Evolutionary conservation across 805 yeast genomes (phyloP).

Genomic region (Debaryomyces hansenii): DNA sequence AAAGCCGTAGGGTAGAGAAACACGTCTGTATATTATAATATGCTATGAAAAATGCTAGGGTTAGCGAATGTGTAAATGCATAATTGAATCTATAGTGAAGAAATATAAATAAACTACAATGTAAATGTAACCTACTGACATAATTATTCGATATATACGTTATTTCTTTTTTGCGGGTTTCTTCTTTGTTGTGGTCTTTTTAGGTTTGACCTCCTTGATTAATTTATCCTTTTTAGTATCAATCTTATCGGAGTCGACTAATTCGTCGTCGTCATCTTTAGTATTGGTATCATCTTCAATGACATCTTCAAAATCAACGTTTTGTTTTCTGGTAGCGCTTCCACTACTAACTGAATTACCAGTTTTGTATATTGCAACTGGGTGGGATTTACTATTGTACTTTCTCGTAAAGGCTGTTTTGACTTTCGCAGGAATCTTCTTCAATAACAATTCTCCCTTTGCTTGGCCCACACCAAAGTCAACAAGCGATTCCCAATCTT

Average conservation of each 20-base stretch:
- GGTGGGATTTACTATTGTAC: constrained; percentile 77
- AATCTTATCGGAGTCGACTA: constrained; percentile 42
- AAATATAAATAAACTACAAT: too few relatives aligned
- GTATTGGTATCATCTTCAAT: constrained; percentile 55
- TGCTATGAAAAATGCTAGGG: too few relatives aligned
- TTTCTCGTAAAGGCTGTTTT: constrained; percentile 85
- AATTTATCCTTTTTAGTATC: constrained; percentile 63
- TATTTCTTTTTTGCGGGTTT: constrained; percentile 1
- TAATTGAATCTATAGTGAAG: too few relatives aligned
- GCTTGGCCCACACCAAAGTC: constrained; percentile 73
- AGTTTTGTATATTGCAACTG: constrained; percentile 77
- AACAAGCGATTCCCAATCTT: constrained; percentile 88
- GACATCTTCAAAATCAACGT: constrained; percentile 73
- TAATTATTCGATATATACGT: not conserved
- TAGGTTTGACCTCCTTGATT: constrained; percentile 52
- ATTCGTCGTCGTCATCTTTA: constrained; percentile 45
- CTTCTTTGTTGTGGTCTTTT: constrained; percentile 13
- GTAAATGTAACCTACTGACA: not conserved
- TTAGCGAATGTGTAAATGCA: too few relatives aligned
- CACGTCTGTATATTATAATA: too few relatives aligned
- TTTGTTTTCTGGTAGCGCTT: constrained; percentile 21
- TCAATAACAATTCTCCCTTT: constrained; percentile 44
- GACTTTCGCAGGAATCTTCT: constrained; percentile 70
- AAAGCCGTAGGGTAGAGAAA: too few relatives aligned
- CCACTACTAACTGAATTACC: constrained; percentile 53